phyloP scores from a whole-genome alignment of 192 early-diverging fungal genomes.

The Dissophora ornata region DNA sequence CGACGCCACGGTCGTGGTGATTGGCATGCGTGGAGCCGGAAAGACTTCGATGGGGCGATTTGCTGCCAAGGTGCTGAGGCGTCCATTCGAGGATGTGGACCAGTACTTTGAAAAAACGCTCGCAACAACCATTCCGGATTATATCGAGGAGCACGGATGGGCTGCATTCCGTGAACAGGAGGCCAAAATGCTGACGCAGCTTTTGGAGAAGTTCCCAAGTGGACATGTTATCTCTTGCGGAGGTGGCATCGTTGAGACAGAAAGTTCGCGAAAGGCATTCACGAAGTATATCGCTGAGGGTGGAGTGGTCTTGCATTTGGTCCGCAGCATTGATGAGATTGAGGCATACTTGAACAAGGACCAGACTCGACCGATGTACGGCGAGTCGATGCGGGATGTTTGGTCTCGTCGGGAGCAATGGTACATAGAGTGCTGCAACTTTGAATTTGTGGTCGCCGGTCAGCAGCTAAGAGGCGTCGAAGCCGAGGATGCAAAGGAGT shows the following conservation, averaged over 20 bases:
- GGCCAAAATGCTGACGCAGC: constrained; percentile 68
- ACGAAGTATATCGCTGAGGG: constrained; percentile 65
- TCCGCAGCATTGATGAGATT: constrained; percentile 83
- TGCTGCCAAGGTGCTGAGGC: constrained; percentile 73
- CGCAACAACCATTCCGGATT: constrained; percentile 81
- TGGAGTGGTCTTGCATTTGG: constrained; percentile 83
- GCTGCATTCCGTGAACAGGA: constrained; percentile 88
- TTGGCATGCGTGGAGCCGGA: constrained; percentile 99
- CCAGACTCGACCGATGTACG: constrained; percentile 85
- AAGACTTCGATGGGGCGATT: constrained; percentile 89
- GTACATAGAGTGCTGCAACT: constrained; percentile 83
- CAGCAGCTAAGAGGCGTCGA: constrained; percentile 57
- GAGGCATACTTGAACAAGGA: constrained; percentile 83
- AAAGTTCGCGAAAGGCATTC: constrained; percentile 73
- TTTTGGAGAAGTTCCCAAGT: constrained; percentile 66
- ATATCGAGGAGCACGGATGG: constrained; percentile 86
- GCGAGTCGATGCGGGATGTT: constrained; percentile 81
- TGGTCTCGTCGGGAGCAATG: constrained; percentile 81
- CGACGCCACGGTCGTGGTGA: constrained; percentile 82
- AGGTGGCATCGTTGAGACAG: constrained; percentile 93
- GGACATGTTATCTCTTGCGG: constrained; percentile 90
- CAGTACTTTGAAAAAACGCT: constrained; percentile 78
- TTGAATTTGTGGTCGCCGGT: constrained; percentile 82
- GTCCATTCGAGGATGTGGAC: constrained; percentile 92
- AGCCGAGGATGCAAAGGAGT: constrained; percentile 64